Base-by-base conservation (phyloP, 225 moss, liverwort and hornwort species). In the Physcomitrellopsis africana region DNA sequence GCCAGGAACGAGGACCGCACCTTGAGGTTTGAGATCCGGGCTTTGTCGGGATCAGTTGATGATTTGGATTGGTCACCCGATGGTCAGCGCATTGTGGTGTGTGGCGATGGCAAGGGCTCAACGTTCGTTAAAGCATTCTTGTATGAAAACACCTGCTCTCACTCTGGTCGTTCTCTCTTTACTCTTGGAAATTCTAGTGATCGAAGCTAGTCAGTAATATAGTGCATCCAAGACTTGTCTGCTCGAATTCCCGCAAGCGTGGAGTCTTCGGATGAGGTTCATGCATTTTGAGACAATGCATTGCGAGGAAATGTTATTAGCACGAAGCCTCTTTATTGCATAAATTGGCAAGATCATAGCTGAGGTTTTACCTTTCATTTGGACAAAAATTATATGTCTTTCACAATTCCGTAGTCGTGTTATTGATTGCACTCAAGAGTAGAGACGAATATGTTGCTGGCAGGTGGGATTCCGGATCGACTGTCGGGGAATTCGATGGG, bases 401-500 rank as follows among this genome's bases (percentile, higher is more conserved):
- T 67, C 10, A 45, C 42, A 54, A 53, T 32, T 2, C 16, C 46
- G 73, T 60, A 11, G 37, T 45, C 44, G 46, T 11, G 10, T 79
- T 7, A 48, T 55, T 19, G 42, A 12, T 65, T 20, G 19, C 26
- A 19, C 51, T 49, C 11, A 15, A 6, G 26, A 64, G n/a, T 11
- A 20, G 23, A 55, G 56, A 61, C 37, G 24, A 17, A 12, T 53
- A 20, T 29, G 27, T 71, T 68, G 51, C 63, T 47, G 80, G 74
- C 65, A 94, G 94, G 84, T 99, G 97, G 97, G 97, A 99, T 80
- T 92, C 97, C n/a, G 97, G 97, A 72, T 94, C 97, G 1, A 94
- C 87, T 78, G 91, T 99, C 13, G 97, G 97, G 27, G 92, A 92
- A 63, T 99, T 99, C 60, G 93, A 91, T 84, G 97, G 97, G 19